phyloP scores from a whole-genome alignment of 2,329 filamentous ascomycete genomes.

The Sclerotinia minor region DNA sequence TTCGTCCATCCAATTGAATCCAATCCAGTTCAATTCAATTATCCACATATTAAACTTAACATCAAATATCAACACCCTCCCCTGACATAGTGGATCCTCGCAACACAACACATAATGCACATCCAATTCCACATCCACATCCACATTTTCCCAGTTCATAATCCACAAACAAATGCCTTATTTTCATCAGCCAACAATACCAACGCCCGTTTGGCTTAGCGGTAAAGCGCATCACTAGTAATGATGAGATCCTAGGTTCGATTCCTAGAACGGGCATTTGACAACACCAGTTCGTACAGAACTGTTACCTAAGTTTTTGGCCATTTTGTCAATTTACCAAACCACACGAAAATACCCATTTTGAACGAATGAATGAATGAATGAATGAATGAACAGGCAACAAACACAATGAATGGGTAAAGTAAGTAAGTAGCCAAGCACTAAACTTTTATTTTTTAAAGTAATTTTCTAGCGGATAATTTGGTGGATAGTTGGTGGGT shows the following conservation, averaged over 20 bases:
- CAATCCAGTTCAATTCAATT: no score
- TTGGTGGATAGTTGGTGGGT: conserved; percentile 8
- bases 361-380: background rate
- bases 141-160: accelerated
- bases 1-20: no score
- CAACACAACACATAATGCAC: background rate
- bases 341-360: background rate
- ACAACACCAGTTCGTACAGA: accelerated
- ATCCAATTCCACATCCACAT: no score
- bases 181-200: accelerated
- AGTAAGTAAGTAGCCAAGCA: no score
- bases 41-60: no score
- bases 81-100: background rate
- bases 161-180: accelerated
- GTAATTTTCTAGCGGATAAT: background rate
- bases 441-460: background rate
- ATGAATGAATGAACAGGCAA: background rate
- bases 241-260: conserved; percentile 24
- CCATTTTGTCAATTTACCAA: background rate
- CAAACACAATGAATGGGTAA: no score
- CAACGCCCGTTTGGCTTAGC: conserved; percentile 22
- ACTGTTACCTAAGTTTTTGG: no score
- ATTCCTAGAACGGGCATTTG: conserved; percentile 16
- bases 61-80: no score
- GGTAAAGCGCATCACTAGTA: conserved; percentile 24